phyloP scores from a whole-genome alignment of 2,329 filamentous ascomycete species.

The Aurifilum marmelostoma region DNA sequence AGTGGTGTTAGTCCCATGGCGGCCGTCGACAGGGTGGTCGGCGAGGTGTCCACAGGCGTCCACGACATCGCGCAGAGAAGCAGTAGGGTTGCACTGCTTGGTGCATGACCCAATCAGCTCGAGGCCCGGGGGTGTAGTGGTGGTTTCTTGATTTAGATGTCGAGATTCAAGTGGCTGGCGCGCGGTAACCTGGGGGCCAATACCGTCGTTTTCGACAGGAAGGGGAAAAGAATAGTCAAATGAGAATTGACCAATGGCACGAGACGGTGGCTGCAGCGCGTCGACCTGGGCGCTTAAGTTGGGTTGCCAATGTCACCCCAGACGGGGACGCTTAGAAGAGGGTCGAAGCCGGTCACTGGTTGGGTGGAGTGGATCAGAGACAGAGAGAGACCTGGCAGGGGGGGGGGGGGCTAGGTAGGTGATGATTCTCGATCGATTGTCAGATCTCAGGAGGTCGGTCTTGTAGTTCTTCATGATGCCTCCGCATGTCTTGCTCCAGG shows the following conservation, averaged over 20 bases:
- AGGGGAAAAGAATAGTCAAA: background rate
- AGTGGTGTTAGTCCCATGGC: background rate
- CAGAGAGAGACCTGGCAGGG: slow-evolving; percentile 5
- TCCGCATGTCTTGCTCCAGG: background rate
- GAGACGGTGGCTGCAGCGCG: slow-evolving; percentile 16
- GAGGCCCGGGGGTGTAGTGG: slow-evolving; percentile 3
- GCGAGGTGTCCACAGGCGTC: slow-evolving; percentile 18
- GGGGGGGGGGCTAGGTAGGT: no score
- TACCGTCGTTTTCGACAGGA: slow-evolving; percentile 18
- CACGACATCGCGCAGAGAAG: slow-evolving; percentile 20
- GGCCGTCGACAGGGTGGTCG: slow-evolving; percentile 2
- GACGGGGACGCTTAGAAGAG: slow-evolving; percentile 20
- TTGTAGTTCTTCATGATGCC: background rate
- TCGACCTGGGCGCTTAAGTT: slow-evolving; percentile 28
- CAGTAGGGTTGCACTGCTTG: slow-evolving; percentile 25
- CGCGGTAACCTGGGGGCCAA: slow-evolving; percentile 27
- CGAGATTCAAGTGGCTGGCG: slow-evolving; percentile 29
- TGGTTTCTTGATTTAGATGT: slow-evolving; percentile 13
- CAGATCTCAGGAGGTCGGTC: background rate
- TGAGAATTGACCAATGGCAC: slow-evolving; percentile 23
- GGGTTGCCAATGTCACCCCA: slow-evolving; percentile 24
- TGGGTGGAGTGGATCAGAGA: slow-evolving; percentile 12
- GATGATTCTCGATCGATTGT: background rate
- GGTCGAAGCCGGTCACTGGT: slow-evolving; percentile 9
- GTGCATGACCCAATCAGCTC: slow-evolving; percentile 22